Evolutionary conservation across 371 early-diverging fungal species (phyloP), one percentile per base, ranked within the genome.

Genomic region (Actinomortierella wolfii): DNA sequence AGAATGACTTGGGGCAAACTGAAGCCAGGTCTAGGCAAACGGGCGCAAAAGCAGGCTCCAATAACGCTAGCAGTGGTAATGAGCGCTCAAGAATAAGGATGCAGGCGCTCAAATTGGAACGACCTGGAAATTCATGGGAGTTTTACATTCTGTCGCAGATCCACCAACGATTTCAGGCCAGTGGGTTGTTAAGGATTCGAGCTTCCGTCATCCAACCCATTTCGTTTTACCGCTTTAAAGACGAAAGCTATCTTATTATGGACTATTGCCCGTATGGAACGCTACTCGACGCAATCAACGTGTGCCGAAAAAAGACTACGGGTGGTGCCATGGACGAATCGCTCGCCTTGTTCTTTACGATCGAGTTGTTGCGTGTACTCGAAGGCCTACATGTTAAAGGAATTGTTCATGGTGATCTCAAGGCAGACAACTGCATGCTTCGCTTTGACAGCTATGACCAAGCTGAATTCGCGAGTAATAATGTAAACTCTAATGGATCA

Each of bases 351-450:
- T 53, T 76, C 5, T 64, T 81, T 11, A 61, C 56, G 0, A 15
- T 56, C 4, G 54, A 62, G 34, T 39, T 83, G 20, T 41, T 81
- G 7, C 43, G 69, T n/a, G 57, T 67, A 5, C 25, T 80, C 11
- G 23, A 39, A 3, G 51, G 56, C 1, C 54, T 81, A n/a, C 84
- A 83, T 49, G 13, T 20, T 0, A 54, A 60, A 2, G 65, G 60
- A 14, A 78, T 81, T 20, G 46, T 68, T 42, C 84, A 83, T 57
- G 76, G 78, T 46, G 84, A 83, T 54, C 56, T 83, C 21, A 83
- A 83, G 56, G 57, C 76, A 2, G 84, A 83, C 46, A 83, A 83
- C 56, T 56, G 79, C 24, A 61, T 83, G 66, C 9, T 83, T 9
- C 44, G 40, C 11, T 63, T 61, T 1, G 46, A 59, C 42, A 29